Base-by-base conservation (phyloP, 345 rosid genomes). In the Lepidium africanum region DNA sequence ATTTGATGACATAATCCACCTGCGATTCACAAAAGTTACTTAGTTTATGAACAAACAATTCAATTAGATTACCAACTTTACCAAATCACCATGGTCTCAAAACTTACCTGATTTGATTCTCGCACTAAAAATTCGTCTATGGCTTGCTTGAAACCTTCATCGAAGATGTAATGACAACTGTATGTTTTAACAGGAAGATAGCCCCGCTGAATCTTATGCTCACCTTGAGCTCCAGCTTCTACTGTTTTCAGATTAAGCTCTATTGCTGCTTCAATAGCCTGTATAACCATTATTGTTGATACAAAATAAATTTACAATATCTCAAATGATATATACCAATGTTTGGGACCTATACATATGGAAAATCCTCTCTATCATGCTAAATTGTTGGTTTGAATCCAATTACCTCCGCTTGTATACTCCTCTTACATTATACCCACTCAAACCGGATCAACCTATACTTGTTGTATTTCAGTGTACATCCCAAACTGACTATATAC, bases 211-310 rank as follows among this genome's bases (percentile, higher is more conserved):
- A 93, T 87, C 80, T 93, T 93, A 66, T 93, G 98, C 77, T 93
- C 98, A 9, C 98, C 98, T 67, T 93, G 98, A 59, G 98, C 98
- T 78, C 98, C 97, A 5, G 98, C 98, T 79, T 93, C 98, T 13
- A 93, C 98, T 1, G 96, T 82, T 32, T 68, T 79, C 11, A 91
- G 79, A 72, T 84, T 74, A 59, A 89, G 86, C 66, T 91, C 96
- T 39, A 91, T 89, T 1, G 92, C 97, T 56, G 96, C 97, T 81
- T 91, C 97, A 39, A 91, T 91, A 52, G 96, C 97, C 97, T 91
- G n/a, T n/a, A 78, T 15, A 12, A 49, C 12, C 65, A 21, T 46
- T 60, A 65, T 23, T 11, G 69, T 41, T 43, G 46, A 63, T 41
- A 21, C 35, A 61, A 30, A 30, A 30, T 30, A 0, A 5, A 45